phyloP scores from a whole-genome alignment of 805 yeast species.

The Kazachstania bromeliacearum region DNA sequence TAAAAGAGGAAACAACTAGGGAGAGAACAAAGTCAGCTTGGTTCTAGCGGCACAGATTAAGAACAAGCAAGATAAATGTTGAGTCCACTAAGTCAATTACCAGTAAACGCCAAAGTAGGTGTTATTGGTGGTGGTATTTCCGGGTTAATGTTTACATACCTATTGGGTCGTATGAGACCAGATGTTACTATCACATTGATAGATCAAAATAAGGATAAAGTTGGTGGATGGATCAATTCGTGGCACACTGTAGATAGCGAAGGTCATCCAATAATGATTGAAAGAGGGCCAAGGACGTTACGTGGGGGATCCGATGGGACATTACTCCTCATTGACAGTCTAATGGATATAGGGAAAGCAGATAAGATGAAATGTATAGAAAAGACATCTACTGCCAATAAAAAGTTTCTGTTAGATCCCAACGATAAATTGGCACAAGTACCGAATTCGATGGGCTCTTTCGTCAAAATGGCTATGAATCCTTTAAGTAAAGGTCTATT shows the following conservation, averaged over 20 bases:
- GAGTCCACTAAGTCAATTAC: slow-evolving; percentile 14
- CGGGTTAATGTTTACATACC: slow-evolving; percentile 67
- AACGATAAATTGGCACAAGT: slow-evolving; percentile 42
- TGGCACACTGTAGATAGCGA: slow-evolving; percentile 29
- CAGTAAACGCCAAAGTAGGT: slow-evolving; percentile 40
- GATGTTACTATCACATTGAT: slow-evolving; percentile 56
- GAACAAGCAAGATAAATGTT: too few relatives aligned
- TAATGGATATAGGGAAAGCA: slow-evolving; percentile 37
- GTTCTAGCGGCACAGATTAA: too few relatives aligned
- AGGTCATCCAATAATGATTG: slow-evolving; percentile 36
- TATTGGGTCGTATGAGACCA: slow-evolving; percentile 62
- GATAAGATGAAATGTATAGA: slow-evolving; percentile 52
- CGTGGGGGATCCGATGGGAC: slow-evolving; percentile 79
- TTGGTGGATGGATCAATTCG: slow-evolving; percentile 78
- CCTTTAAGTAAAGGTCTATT: slow-evolving; percentile 39
- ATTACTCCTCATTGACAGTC: slow-evolving; percentile 51
- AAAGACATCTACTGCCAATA: slow-evolving; percentile 52
- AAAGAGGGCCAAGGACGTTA: slow-evolving; percentile 87
- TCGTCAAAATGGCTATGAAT: slow-evolving; percentile 31
- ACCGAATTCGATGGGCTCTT: slow-evolving; percentile 36
- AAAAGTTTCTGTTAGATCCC: slow-evolving; percentile 51
- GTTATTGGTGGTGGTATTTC: slow-evolving; percentile 86
- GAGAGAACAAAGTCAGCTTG: too few relatives aligned
- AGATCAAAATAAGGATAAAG: slow-evolving; percentile 40
- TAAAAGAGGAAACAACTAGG: too few relatives aligned